These are phyloP conservation scores for Boletus rufocinnamomeus DNA, from an alignment of 768 basidiomycete species.

Conservation along the genomic window DNA sequence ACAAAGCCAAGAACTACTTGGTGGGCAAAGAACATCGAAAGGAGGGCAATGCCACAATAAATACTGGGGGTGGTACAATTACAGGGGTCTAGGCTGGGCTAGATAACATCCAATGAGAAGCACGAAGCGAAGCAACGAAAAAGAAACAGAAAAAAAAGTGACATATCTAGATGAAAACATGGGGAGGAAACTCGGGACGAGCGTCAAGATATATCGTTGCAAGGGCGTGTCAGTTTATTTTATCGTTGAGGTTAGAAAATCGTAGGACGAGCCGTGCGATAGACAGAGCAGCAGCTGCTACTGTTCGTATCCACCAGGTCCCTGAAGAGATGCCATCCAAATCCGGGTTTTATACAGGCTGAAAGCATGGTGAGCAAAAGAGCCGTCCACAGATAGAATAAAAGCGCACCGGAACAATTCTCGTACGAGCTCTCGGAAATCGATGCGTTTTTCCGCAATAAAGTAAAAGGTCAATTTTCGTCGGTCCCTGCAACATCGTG, in stretches of 20 bases:
- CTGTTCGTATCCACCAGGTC: slow-evolving; percentile 45
- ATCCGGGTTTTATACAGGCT: slow-evolving; percentile 93
- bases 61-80: slow-evolving; percentile 28
- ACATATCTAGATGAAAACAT: slow-evolving; percentile 35
- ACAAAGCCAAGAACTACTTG: neutral
- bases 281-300: slow-evolving; percentile 24
- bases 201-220: slow-evolving; percentile 29
- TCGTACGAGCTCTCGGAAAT: slow-evolving; percentile 94
- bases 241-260: slow-evolving; percentile 2
- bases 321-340: slow-evolving; percentile 89
- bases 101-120: slow-evolving; percentile 28
- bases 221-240: slow-evolving; percentile 19
- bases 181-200: slow-evolving; percentile 8
- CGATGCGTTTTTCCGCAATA: slow-evolving; percentile 91
- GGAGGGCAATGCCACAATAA: slow-evolving; percentile 11
- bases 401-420: slow-evolving; percentile 78
- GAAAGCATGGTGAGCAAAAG: neutral
- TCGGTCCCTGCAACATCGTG: slow-evolving; percentile 69
- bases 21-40: neutral
- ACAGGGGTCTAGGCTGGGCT: slow-evolving; percentile 37
- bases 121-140: neutral
- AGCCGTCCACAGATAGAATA: slow-evolving; percentile 4
- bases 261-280: neutral
- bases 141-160: slow-evolving; percentile 8
- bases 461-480: slow-evolving; percentile 99